Evolutionary conservation across 208 protist genomes (phyloP).

Genomic region (Strigomonas galati): DNA sequence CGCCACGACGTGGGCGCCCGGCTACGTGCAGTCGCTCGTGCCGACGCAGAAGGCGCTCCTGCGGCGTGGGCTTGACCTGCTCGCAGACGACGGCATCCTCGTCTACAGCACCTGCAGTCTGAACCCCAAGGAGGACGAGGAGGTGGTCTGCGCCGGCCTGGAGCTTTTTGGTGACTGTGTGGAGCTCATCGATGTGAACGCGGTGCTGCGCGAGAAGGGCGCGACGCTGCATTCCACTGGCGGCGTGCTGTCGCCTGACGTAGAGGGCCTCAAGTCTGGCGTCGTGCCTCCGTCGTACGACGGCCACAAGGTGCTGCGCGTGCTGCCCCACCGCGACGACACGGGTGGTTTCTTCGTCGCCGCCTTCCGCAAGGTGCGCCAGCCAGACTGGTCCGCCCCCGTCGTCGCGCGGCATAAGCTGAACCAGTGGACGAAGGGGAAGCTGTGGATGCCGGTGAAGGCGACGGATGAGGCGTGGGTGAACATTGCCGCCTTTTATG

Average conservation of each 20-base stretch:
- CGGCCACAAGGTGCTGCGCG: slow-evolving; percentile 71
- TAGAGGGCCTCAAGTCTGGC: slow-evolving; percentile 37
- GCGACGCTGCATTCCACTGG: slow-evolving; percentile 54
- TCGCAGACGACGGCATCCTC: slow-evolving; percentile 76
- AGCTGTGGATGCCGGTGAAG: slow-evolving; percentile 72
- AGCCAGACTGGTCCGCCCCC: slow-evolving; percentile 31
- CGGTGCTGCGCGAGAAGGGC: slow-evolving; percentile 38
- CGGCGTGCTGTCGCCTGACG: slow-evolving; percentile 50
- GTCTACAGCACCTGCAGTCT: slow-evolving; percentile 98
- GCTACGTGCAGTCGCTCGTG: slow-evolving; percentile 85
- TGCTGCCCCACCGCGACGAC: slow-evolving; percentile 85
- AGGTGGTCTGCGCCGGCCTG: slow-evolving; percentile 88
- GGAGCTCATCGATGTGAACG: slow-evolving; percentile 85
- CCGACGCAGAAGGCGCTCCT: slow-evolving; percentile 88
- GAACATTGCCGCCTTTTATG: slow-evolving; percentile 75
- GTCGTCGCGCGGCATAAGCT: slow-evolving; percentile 51
- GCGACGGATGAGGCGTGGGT: slow-evolving; percentile 63
- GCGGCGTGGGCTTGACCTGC: slow-evolving; percentile 79
- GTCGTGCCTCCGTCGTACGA: slow-evolving; percentile 56
- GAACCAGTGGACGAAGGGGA: slow-evolving; percentile 88
- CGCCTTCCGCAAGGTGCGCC: slow-evolving; percentile 73
- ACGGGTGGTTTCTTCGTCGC: slow-evolving; percentile 91
- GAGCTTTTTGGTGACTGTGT: slow-evolving; percentile 74
- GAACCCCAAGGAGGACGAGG: slow-evolving; percentile 96
- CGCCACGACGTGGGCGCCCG: slow-evolving; percentile 80